These are phyloP conservation scores for Crucibulum laeve DNA, from an alignment of 768 basidiomycete genomes.

Conservation along the genomic window DNA sequence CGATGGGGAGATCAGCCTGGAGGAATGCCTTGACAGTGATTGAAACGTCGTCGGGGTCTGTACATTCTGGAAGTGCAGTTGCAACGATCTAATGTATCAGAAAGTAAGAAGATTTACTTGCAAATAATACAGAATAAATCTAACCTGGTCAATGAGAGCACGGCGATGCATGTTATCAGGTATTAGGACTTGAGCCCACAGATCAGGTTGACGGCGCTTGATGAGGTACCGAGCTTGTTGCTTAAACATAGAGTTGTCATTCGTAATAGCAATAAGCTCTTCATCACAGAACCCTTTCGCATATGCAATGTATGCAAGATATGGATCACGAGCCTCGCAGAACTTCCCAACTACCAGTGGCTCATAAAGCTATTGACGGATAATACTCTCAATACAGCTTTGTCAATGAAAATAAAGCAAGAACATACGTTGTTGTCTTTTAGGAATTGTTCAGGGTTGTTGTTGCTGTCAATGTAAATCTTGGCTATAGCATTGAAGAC, in stretches of 20 bases:
- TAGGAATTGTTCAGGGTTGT: constrained; percentile 95
- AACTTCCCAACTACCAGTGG: constrained; percentile 97
- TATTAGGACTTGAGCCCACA: constrained; percentile 94
- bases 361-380: constrained; percentile 77
- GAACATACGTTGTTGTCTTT: constrained; percentile 93
- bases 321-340: constrained; percentile 98
- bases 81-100: constrained; percentile 65
- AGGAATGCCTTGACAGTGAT: constrained; percentile 98
- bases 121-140: constrained; percentile 7
- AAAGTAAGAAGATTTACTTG: constrained; percentile 1
- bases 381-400: too few relatives aligned
- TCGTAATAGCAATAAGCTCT: constrained; percentile 93
- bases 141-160: constrained; percentile 87
- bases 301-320: constrained; percentile 98
- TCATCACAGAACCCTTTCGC: constrained; percentile 99
- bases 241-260: constrained; percentile 99
- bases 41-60: constrained; percentile 98
- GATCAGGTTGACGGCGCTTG: constrained; percentile 89
- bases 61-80: constrained; percentile 93
- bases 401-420: not conserved
- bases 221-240: constrained; percentile 98
- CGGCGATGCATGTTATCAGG: constrained; percentile 90
- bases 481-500: constrained; percentile 98
- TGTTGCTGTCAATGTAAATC: constrained; percentile 98
- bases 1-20: constrained; percentile 92